Percentiles rank a stretch among this genome's conserved stretches.
Evolutionary conservation across 2,329 filamentous ascomycete species (phyloP).

Genomic region (Colletotrichum lentis): DNA sequence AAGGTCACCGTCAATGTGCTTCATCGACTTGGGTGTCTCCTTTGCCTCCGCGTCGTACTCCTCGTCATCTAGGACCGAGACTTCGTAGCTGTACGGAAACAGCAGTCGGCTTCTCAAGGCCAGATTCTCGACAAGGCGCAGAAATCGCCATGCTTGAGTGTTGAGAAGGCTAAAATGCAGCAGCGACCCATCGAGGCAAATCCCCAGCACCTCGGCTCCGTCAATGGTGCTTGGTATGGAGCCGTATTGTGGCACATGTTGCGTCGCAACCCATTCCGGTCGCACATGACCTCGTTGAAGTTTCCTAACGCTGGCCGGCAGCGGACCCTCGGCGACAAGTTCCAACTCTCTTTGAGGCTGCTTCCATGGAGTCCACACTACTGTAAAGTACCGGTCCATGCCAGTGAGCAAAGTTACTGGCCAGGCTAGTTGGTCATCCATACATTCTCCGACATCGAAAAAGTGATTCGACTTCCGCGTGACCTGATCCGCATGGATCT

Average conservation of each 20-base stretch:
- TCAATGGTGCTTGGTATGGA: conserved; percentile 54
- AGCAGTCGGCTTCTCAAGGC: conserved; percentile 58
- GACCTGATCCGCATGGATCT: conserved; percentile 57
- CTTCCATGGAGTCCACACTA: conserved; percentile 60
- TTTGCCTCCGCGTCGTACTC: conserved; percentile 50
- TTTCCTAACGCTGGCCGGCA: conserved; percentile 65
- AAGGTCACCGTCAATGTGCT: conserved; percentile 75
- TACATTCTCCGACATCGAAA: conserved; percentile 53
- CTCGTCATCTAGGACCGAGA: conserved; percentile 41
- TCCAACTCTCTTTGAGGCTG: conserved; percentile 53
- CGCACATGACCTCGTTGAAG: conserved; percentile 63
- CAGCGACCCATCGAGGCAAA: conserved; percentile 74
- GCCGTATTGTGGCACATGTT: conserved; percentile 51
- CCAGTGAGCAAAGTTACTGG: conserved; percentile 60
- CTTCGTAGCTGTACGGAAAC: conserved; percentile 57
- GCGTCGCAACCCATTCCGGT: conserved; percentile 57
- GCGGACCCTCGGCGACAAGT: conserved; percentile 63
- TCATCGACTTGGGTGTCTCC: conserved; percentile 53
- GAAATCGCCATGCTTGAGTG: conserved; percentile 68
- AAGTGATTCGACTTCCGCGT: conserved; percentile 56
- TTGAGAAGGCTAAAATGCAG: conserved; percentile 74
- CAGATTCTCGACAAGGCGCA: conserved; percentile 78
- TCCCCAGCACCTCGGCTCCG: conserved; percentile 66
- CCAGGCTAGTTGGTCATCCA: conserved; percentile 43
- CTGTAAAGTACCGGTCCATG: conserved; percentile 55